Base-by-base conservation (phyloP, 257 asterid species). In the Schizonepeta tenuifolia region DNA sequence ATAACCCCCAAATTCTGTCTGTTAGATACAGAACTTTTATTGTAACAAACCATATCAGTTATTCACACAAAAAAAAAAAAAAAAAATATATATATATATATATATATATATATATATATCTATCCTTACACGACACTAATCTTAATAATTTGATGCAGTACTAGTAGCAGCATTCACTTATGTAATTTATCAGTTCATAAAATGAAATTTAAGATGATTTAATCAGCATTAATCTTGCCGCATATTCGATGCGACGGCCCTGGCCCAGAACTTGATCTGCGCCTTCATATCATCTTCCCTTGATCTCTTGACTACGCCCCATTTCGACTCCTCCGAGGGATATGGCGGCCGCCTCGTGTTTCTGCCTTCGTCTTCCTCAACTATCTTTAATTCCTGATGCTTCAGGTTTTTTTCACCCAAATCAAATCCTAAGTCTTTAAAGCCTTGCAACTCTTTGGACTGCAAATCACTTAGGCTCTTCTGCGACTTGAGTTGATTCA, bases 191-290 rank as follows among this genome's bases (percentile, higher is more conserved):
- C n/a, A 44, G 15, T 44, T 13, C 50, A 44, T 4, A 44, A 44
- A 43, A 13, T 12, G 36, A 13, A 44, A 44, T 12, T 44, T 2
- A 6, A 44, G 18, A 44, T 44, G n/a, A n/a, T n/a, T 1, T 15
- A 50, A 50, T 50, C 12, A 50, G 3, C 36, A 55, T 12, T 44
- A 86, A 44, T 92, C 84, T 49, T 89, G 82, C 20, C 86, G 89
- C 65, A 87, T 91, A 62, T 90, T 89, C 36, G 97, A 89, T 12
- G 98, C 98, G 54, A 93, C 96, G 7, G 96, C 90, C 78, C 97
- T 81, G 1, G 97, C 98, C 98, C 98, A 93, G 17, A 89, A 91
- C 80, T 78, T 93, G 81, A 93, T 86, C 72, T 87, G 96, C 3
- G 82, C 89, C 83, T 93, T 93, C 79, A 89, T 80, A 65, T 86